Evolutionary conservation across 108 stramenopile genomes (phyloP), one percentile per base, ranked within the genome.

Genomic region (Chaetoceros tenuissimus): DNA sequence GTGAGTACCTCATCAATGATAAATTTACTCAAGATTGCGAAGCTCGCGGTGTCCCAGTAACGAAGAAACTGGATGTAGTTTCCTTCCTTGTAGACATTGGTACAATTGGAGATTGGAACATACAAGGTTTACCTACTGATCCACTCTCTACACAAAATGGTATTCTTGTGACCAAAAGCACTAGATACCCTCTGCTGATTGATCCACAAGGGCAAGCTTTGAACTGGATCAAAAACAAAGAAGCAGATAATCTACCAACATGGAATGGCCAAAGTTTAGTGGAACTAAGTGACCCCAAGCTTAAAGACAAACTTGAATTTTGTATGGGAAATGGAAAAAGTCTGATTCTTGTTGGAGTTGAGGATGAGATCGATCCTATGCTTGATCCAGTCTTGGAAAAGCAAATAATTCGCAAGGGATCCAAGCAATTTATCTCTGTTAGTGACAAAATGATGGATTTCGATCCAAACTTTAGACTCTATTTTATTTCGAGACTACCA

Each of bases 201-300:
- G 94, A 94, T 62, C 94, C 94, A 10, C 94, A 94, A 66, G 94
- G 91, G 24, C 94, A 94, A 58, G 94, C 94, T 18, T 57, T 93
- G 49, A 79, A 64, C 53, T 92, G 94, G 94, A 91, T 94, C 63
- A 79, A 63, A 34, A 84, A 82, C 59, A 81, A 75, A 64, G 93
- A 94, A 69, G 55, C 64, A 17, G 48, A 69, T 3, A 88, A 84
- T 48, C 57, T 94, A 28, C 94, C 94, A 25, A 57, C 81, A 5
- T 79, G 67, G 73, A 71, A 79, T 60, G 75, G 75, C 8, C 68
- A 73, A 34, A 66, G 59, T 45, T 55, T 74, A 10, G 80, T 78
- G 43, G 60, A 70, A 29, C 55, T 94, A 55, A 84, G 72, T 22
- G 83, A 90, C 62, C 66, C 76, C 40, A 90, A 89, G 57, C 70